Base-by-base conservation (phyloP, 306 rosid species). In the Chamaecrista fasciculata region DNA sequence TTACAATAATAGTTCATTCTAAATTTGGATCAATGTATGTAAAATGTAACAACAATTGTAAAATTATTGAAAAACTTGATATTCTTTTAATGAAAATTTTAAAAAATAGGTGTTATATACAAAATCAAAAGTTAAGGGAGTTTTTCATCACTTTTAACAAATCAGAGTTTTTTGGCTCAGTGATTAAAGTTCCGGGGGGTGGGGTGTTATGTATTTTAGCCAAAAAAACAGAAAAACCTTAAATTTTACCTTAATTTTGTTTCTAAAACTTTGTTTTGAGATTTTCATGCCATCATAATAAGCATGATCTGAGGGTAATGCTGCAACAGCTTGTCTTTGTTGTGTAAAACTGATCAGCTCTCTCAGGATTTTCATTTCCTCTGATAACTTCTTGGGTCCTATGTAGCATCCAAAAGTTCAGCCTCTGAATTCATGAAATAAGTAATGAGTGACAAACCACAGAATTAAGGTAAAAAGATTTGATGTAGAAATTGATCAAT, bases 381-480 rank as follows among this genome's bases (percentile, higher is more conserved):
- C 20, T n/a, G 21, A 39, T 16, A 66, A 66, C 25, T 28, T 65
- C 46, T 65, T 65, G 42, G 42, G 26, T 25, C 56, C 23, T 5
- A 46, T 65, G 70, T n/a, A 20, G 52, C 69, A 63, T 39, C 69
- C 31, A n/a, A 40, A 64, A 63, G 16, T 63, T 44, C 25, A 64
- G 33, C 12, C 16, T 25, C 56, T 64, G 49, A 11, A 19, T 25
- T 7, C 34, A 63, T 23, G 12, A 28, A 40, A 39, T 62, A 3
- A n/a, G 12, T 6, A 2, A 62, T 21, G 33, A 5, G 37, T 21
- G 33, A 40, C 6, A 40, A 62, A 62, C 19, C 34, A 62, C 12
- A 62, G 23, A 62, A 26, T 8, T 56, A 28, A 28, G 18, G 40
- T 56, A 11, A 28, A 33, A 28, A 31, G 40, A 15, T 56, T 16